phyloP scores from a whole-genome alignment of 192 early-diverging fungal species.

The Coemansia sp. region DNA sequence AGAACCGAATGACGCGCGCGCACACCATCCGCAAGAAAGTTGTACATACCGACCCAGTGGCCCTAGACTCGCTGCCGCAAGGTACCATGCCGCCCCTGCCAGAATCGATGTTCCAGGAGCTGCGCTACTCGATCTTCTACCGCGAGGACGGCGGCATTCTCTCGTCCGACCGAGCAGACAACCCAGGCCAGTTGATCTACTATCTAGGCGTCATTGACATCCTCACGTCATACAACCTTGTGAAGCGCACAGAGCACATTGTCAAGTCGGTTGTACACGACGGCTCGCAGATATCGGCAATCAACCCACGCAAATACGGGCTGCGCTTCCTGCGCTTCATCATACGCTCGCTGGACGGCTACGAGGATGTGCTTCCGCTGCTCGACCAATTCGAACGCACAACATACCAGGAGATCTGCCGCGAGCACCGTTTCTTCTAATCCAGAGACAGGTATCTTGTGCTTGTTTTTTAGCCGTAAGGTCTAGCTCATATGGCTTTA shows the following conservation, averaged over 20 bases:
- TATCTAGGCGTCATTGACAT: slow-evolving; percentile 99
- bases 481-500: too few species aligned
- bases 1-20: slow-evolving; percentile 49
- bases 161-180: slow-evolving; percentile 71
- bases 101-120: slow-evolving; percentile 56
- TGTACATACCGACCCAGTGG: slow-evolving; percentile 50
- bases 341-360: slow-evolving; percentile 62
- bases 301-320: slow-evolving; percentile 86
- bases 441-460: too few species aligned
- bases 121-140: slow-evolving; percentile 80
- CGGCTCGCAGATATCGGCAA: slow-evolving; percentile 74
- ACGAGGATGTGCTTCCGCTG: slow-evolving; percentile 54
- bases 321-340: slow-evolving; percentile 89
- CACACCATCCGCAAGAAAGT: slow-evolving; percentile 57
- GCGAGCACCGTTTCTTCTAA: slow-evolving; percentile 45
- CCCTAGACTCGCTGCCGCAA: slow-evolving; percentile 47
- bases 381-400: slow-evolving; percentile 52
- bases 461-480: not conserved
- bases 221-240: slow-evolving; percentile 87
- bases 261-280: slow-evolving; percentile 85
- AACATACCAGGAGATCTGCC: slow-evolving; percentile 48
- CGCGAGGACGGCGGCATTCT: slow-evolving; percentile 87
- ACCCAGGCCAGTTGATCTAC: slow-evolving; percentile 74
- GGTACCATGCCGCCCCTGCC: slow-evolving; percentile 46
- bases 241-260: slow-evolving; percentile 86